These are phyloP conservation scores for Podila minutissima DNA, from an alignment of 192 early-diverging fungal genomes.

Conservation along the genomic window DNA sequence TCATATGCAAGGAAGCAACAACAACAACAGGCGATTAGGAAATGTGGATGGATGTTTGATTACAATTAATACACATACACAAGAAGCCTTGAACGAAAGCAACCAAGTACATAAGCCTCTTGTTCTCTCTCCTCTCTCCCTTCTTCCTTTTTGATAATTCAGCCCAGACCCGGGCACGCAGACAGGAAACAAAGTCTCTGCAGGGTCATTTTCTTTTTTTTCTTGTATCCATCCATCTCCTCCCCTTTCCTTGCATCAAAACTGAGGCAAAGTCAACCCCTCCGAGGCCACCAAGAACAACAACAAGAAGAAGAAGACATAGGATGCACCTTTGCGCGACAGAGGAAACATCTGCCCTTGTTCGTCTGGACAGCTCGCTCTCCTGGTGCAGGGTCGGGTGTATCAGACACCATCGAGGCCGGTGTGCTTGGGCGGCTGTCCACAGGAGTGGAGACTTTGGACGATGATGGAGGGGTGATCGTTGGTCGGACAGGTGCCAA, in stretches of 20 bases:
- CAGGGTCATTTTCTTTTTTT: neutral
- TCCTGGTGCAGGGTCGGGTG: constrained; percentile 47
- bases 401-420: constrained; percentile 38
- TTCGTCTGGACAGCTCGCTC: constrained; percentile 67
- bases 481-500: neutral
- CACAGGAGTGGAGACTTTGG: constrained; percentile 16
- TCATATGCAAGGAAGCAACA: neutral
- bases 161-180: neutral
- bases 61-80: no score
- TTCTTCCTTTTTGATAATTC: neutral
- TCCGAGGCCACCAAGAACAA: neutral
- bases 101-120: neutral
- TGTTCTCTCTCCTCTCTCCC: neutral
- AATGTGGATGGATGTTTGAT: no score
- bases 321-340: constrained; percentile 66
- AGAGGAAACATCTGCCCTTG: constrained; percentile 76
- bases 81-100: no score
- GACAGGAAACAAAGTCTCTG: neutral
- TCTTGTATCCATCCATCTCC: neutral
- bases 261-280: neutral
- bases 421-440: constrained; percentile 37
- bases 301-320: neutral
- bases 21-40: neutral
- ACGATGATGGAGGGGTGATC: constrained; percentile 19
- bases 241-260: constrained; percentile 9